phyloP scores from a whole-genome alignment of 331 rosid species.

The Rhamnella rubrinervis region DNA sequence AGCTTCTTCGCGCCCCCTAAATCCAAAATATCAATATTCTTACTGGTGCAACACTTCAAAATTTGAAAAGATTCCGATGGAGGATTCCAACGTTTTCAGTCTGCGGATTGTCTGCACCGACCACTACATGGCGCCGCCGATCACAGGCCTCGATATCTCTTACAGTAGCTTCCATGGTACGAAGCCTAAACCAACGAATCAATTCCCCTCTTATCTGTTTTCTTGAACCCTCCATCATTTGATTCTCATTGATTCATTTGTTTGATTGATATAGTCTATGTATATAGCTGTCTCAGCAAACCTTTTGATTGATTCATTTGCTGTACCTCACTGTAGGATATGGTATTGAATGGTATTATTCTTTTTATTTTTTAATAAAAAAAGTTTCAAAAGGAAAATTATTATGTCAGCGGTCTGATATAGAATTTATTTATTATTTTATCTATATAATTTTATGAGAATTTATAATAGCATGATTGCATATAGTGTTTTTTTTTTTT shows the following conservation, averaged over 20 bases:
- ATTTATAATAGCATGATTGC: no score
- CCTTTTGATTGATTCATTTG: no score
- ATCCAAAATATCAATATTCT: not conserved
- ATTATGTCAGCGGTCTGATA: no score
- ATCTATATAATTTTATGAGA: no score
- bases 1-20: not conserved
- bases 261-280: not conserved
- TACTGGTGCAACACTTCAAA: not conserved
- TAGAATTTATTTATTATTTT: no score
- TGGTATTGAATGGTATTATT: no score
- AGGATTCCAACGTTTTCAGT: conserved; percentile 59
- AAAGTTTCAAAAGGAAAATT: no score
- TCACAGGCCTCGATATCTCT: conserved; percentile 62
- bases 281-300: not conserved
- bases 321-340: no score
- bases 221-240: not conserved
- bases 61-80: conserved; percentile 39
- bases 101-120: conserved; percentile 84
- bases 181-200: not conserved
- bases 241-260: not conserved
- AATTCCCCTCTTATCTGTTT: not conserved
- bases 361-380: no score
- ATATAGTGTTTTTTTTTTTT: no score
- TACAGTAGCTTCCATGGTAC: conserved; percentile 85
- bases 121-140: conserved; percentile 81